Base-by-base conservation (phyloP, 306 rosid genomes). In the Trifolium pratense region DNA sequence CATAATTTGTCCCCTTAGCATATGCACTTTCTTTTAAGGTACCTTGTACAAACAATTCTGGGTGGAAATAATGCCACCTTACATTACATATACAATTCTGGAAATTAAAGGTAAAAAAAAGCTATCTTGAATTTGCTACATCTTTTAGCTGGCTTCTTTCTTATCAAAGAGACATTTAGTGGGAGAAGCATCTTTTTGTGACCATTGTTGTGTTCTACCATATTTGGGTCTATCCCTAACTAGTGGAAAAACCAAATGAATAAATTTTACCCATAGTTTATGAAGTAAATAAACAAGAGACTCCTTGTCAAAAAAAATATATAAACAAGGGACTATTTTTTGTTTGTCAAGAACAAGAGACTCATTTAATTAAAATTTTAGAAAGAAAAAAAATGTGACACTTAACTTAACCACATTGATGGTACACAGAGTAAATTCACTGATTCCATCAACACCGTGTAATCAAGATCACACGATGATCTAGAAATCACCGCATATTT, bases 121-220 rank as follows among this genome's bases (percentile, higher is more conserved):
- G 56, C 12, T 36, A 66, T 51, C 60, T 2, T 34, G 23, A 55
- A 64, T 43, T 26, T 26, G 34, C 21, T 21, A 5, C 12, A 25
- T 14, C 25, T 61, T 52, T 64, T 48, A 46, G 75, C 32, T 45
- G 21, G 73, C 70, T 77, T 67, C 77, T 12, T 72, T 66, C 58
- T 49, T 49, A 11, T 59, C 4, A 48, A 51, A 66, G 42, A 48
- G 62, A 65, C 9, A 34, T 15, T 48, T 4, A 45, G 66, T 78
- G 80, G 73, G 70, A 55, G 79, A 73, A 68, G 75, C 86, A 74
- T 80, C 68, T 59, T 73, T 13, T 14, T 4, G 3, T 6, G 23
- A 34, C 39, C 34, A 11, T 23, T 59, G 64, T 37, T 48, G 70
- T 37, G 39, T 36, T 56, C 40, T 48, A 49, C 53, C 71, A 29